Percentiles rank a stretch among this genome's conserved stretches.
Conservation (phyloP, 805 yeast genomes). For the Diddensiella transvaalensis region DNA sequence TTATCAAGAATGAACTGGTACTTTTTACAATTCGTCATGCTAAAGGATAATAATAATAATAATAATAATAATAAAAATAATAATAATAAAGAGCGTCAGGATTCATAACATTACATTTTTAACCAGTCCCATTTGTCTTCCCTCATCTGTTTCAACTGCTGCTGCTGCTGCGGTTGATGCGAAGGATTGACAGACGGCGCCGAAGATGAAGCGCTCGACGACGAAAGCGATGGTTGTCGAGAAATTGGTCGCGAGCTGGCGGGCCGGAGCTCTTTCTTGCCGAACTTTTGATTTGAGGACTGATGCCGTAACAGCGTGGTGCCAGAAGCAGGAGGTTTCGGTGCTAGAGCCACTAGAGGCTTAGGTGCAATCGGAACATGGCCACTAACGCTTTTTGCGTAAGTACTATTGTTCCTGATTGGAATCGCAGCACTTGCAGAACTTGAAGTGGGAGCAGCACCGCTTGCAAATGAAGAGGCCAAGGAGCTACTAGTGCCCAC, state of each 20-base stretch:
- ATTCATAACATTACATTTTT: conserved; percentile 7
- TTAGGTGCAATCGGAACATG: conserved; percentile 26
- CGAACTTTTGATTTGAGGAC: neutral
- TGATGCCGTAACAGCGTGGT: too few species aligned
- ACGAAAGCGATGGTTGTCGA: neutral
- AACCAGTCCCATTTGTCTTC: conserved; percentile 30
- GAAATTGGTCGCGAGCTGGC: too few species aligned
- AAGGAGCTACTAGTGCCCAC: conserved; percentile 2
- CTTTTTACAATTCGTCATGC: too few species aligned
- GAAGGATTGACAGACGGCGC: conserved; percentile 12
- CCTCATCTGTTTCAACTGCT: too few species aligned
- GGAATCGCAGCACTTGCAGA: conserved; percentile 3
- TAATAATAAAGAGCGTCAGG: too few species aligned
- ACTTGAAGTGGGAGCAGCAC: conserved; percentile 3
- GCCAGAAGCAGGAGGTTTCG: too few species aligned
- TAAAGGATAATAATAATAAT: too few species aligned
- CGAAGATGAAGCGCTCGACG: conserved; percentile 10
- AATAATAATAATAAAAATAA: too few species aligned
- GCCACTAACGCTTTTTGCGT: neutral
- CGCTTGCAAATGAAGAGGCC: neutral
- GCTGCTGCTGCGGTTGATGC: too few species aligned
- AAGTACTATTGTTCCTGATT: neutral
- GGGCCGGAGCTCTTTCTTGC: neutral
- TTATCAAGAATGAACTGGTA: too few species aligned
- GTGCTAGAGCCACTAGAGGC: conserved; percentile 13